phyloP scores from a whole-genome alignment of 2,329 filamentous ascomycete species.

The Penicillium italicum region DNA sequence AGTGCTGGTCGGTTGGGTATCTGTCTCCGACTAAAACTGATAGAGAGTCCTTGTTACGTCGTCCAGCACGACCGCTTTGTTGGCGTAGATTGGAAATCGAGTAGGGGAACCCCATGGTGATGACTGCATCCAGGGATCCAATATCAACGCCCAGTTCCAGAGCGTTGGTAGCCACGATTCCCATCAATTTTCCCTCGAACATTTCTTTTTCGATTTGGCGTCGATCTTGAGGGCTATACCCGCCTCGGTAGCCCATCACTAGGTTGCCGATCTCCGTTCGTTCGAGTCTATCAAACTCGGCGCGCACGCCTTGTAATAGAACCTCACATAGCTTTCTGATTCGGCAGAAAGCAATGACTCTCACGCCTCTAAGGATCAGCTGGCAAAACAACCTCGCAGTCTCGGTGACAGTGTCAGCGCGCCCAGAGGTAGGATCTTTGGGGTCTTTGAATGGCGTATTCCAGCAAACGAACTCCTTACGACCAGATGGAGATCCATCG shows the following conservation, averaged over 20 bases:
- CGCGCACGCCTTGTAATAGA: conserved; percentile 73
- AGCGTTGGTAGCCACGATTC: conserved; percentile 89
- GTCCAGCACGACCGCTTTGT: conserved; percentile 87
- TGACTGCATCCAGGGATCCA: conserved; percentile 84
- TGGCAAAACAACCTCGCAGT: conserved; percentile 89
- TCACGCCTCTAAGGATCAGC: conserved; percentile 78
- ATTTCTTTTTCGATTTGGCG: conserved; percentile 88
- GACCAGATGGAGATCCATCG: conserved; percentile 86
- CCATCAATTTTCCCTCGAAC: conserved; percentile 91
- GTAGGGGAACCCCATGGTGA: conserved; percentile 92
- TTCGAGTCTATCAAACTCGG: conserved; percentile 69
- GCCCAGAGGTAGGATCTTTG: conserved; percentile 76
- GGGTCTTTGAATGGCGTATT: conserved; percentile 95
- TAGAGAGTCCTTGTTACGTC: conserved; percentile 88
- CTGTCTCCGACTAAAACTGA: conserved; percentile 85
- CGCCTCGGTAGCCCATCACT: conserved; percentile 93
- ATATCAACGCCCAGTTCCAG: conserved; percentile 95
- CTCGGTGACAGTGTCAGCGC: conserved; percentile 77
- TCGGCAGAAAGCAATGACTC: conserved; percentile 89
- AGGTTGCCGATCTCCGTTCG: conserved; percentile 69
- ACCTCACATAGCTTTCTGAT: conserved; percentile 86
- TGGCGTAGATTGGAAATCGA: conserved; percentile 92
- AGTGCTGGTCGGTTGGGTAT: conserved; percentile 89
- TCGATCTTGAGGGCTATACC: conserved; percentile 88
- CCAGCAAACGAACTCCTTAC: conserved; percentile 96